phyloP scores from a whole-genome alignment of 2,329 filamentous ascomycete species.

The Colletotrichum sp. region DNA sequence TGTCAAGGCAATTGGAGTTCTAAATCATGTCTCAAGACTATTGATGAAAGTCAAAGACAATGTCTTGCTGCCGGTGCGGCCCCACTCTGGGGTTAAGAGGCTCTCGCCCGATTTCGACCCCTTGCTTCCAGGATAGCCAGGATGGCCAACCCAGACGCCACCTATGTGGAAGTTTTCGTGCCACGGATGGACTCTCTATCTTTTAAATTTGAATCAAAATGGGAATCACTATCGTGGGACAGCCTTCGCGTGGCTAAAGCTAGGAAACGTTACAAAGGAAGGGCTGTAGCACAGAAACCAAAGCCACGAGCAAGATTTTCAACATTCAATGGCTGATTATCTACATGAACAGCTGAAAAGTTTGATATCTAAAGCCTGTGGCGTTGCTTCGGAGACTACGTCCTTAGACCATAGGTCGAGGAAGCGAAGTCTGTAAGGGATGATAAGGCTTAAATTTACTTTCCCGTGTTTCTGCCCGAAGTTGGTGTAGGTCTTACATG shows the following conservation, averaged over 20 bases:
- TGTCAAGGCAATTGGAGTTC: neutral
- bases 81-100: neutral
- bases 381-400: neutral
- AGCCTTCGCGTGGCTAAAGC: neutral
- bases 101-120: neutral
- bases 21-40: neutral
- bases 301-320: neutral
- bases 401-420: neutral
- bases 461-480: neutral
- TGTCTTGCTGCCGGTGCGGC: neutral
- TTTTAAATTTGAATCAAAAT: neutral
- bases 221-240: neutral
- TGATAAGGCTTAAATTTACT: neutral
- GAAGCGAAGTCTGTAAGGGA: neutral
- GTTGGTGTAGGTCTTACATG: neutral
- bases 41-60: neutral
- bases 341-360: accelerated
- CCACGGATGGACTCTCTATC: accelerated
- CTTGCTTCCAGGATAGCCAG: neutral
- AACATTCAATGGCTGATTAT: neutral
- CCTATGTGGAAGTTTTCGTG: neutral
- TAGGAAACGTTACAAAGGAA: neutral
- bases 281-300: neutral
- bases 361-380: neutral
- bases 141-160: neutral